phyloP scores from a whole-genome alignment of 2,329 filamentous ascomycete genomes.

The Drechslerella stenobrocha region DNA sequence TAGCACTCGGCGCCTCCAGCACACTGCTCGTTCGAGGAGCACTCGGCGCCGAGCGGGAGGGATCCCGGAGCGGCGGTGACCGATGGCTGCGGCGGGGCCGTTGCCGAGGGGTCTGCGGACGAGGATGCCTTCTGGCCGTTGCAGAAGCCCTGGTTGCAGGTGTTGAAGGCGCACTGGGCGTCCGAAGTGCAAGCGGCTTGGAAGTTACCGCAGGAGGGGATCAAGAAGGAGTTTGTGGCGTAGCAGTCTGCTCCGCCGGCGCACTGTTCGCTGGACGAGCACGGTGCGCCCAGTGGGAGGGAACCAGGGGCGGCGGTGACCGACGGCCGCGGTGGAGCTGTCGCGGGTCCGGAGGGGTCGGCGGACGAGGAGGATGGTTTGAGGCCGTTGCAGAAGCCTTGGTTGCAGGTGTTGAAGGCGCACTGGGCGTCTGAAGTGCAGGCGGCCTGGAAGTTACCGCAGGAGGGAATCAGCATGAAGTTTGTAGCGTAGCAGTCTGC shows the following conservation, averaged over 20 bases:
- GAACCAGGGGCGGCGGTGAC: slow-evolving; percentile 11
- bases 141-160: slow-evolving; percentile 28
- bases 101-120: neutral
- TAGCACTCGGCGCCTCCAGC: neutral
- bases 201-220: slow-evolving; percentile 22
- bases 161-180: slow-evolving; percentile 17
- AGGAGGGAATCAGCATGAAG: neutral
- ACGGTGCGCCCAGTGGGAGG: slow-evolving; percentile 12
- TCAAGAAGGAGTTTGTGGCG: slow-evolving; percentile 10
- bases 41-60: neutral
- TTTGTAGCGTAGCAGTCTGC: slow-evolving; percentile 15
- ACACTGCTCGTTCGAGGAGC: neutral
- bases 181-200: slow-evolving; percentile 16
- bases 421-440: slow-evolving; percentile 25
- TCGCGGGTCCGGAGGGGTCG: neutral
- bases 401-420: slow-evolving; percentile 26
- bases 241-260: slow-evolving; percentile 17
- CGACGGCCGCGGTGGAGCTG: slow-evolving; percentile 5
- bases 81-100: neutral
- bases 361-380: too few relatives aligned
- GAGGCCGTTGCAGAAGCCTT: slow-evolving; percentile 26
- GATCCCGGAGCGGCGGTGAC: neutral
- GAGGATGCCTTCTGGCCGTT: too few relatives aligned
- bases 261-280: slow-evolving; percentile 15
- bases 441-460: slow-evolving; percentile 23